Base-by-base conservation (phyloP, 495 filamentous ascomycete genomes). In the Neurospora sp. region DNA sequence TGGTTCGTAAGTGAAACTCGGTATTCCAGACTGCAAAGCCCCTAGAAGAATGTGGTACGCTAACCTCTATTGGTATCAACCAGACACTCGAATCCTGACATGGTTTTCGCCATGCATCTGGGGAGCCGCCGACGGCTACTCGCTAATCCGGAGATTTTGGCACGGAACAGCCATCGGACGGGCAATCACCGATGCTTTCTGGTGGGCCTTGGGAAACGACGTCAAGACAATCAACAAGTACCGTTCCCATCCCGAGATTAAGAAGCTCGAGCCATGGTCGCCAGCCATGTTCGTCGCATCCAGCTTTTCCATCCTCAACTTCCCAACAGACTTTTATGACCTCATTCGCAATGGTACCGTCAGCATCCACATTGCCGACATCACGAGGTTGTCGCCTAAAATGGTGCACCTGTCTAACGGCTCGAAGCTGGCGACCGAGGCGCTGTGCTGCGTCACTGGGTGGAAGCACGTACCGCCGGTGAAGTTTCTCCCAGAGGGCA, bases 151-250 rank as follows among this genome's bases (percentile, higher is more conserved):
- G 18, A 48, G 70, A 31, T 89, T 93, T 73, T 84, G 93, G 48
- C 93, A 96, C 76, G 82, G 84, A 12, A 92, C 92, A 3, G 85
- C 82, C 74, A 74, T 93, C 20, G 93, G 93, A 3, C 86, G 92
- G 7, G 86, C 85, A 77, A 84, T 95, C 41, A 89, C 91, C 4
- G 86, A 92, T 74, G 75, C 78, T 1, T 94, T 95, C 79, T 96
- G 91, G 89, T 76, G 74, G 1, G 85, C 89, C 4, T 80, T 94
- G 4, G 86, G 81, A 14, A 82, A 87, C 71, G 90, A 92, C 74
- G 85, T 92, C 7, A 76, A 90, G 23, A 79, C 83, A 16, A 80
- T 89, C 1, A 91, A 90, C 75, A 84, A 84, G 9, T 90, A 87
- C 76, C 83, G 89, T 74, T 79, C 85, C 1, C 88, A 93, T 74